Evolutionary conservation across 306 rosid genomes (phyloP).

Genomic region (Lupinus albus): DNA sequence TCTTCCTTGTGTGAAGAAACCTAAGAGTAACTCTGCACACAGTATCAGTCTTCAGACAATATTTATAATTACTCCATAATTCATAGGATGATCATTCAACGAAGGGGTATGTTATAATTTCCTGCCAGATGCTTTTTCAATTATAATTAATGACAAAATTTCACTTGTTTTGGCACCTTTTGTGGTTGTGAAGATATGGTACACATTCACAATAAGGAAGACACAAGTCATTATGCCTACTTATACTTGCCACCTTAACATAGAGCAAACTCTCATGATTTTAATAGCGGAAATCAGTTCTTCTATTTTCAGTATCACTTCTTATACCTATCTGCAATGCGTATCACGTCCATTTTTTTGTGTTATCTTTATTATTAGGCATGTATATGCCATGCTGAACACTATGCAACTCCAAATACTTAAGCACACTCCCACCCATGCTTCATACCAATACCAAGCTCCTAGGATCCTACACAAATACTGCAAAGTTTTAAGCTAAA

Average conservation of each 20-base stretch:
- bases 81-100: neutral
- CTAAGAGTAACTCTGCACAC: conserved; percentile 9
- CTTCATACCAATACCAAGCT: conserved; percentile 1
- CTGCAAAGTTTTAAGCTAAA: neutral
- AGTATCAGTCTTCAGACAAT: neutral
- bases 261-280: conserved; percentile 7
- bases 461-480: conserved; percentile 11
- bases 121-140: neutral
- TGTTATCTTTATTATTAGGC: neutral
- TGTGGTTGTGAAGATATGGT: neutral
- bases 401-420: conserved; percentile 5
- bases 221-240: neutral
- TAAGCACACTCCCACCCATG: conserved; percentile 9
- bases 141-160: neutral
- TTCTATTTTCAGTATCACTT: neutral
- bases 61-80: conserved; percentile 16
- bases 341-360: neutral
- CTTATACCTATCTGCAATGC: neutral
- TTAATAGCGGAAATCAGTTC: conserved; percentile 21
- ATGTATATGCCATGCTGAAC: neutral
- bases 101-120: neutral
- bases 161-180: conserved; percentile 1
- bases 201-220: neutral
- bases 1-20: conserved; percentile 18
- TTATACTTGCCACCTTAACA: neutral